These are phyloP conservation scores for Ceratocystis lukuohia DNA, from an alignment of 2,329 filamentous ascomycete genomes.

Conservation along the genomic window DNA sequence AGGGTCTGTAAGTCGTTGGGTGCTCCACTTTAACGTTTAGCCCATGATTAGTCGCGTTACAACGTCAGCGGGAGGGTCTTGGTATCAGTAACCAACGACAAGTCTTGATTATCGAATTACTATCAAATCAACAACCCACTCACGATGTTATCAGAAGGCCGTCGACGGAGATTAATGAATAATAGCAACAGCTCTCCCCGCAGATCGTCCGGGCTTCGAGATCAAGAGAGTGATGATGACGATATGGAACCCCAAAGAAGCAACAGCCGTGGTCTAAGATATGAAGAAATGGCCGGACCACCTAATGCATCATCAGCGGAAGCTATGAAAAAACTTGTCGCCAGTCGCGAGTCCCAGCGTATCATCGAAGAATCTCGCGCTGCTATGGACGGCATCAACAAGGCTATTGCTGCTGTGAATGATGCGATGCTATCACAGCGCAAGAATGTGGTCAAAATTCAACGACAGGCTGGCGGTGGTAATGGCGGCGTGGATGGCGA, in stretches of 20 bases:
- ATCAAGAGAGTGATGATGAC: background rate
- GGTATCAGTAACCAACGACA: background rate
- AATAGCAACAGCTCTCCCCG: background rate
- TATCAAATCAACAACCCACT: background rate
- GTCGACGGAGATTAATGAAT: background rate
- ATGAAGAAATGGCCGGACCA: slow-evolving; percentile 9
- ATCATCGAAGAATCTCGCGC: slow-evolving; percentile 9
- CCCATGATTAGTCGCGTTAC: background rate
- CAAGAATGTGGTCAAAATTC: slow-evolving; percentile 5
- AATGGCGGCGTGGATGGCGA: background rate
- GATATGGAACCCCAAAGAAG: background rate
- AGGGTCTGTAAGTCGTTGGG: background rate
- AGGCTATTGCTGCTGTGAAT: slow-evolving; percentile 14
- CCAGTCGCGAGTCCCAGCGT: slow-evolving; percentile 2
- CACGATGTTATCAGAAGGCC: slow-evolving; percentile 5
- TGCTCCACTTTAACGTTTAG: background rate
- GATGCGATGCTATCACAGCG: slow-evolving; percentile 15
- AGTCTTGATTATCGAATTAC: background rate
- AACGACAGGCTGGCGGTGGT: background rate
- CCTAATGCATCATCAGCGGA: background rate
- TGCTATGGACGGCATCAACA: slow-evolving; percentile 11
- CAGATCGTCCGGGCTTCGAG: background rate
- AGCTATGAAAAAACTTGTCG: background rate
- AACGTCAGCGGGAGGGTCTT: background rate
- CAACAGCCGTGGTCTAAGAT: background rate